Base-by-base conservation (phyloP, 495 filamentous ascomycete species). In the Aspergillus egyptiacus region DNA sequence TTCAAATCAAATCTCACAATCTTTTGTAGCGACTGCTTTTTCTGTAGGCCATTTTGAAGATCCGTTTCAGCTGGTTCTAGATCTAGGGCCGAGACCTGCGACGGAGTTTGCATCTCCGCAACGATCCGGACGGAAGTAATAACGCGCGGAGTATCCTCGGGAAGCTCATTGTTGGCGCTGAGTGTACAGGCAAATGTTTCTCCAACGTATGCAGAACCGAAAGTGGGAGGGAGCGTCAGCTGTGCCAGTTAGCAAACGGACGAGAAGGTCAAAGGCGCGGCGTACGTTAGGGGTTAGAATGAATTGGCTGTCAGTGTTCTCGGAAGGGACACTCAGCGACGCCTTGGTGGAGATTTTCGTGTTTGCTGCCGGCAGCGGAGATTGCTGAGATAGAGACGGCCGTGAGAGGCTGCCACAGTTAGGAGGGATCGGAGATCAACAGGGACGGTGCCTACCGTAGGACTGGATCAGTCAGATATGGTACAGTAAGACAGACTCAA, bases 71-170 rank as follows among this genome's bases (percentile, higher is more conserved):
- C 32, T 2, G 74, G 68, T 20, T 67, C 66, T 3, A 86, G 70
- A 9, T 84, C 79, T 13, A 87, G 68, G 13, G 76, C 56, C 8
- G 75, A 60, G 8, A 76, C 80, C 23, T 76, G 76, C 8, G 80
- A 81, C 2, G 93, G 91, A 0, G 91, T 91, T 66, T 96, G 91
- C 86, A 97, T 95, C 67, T 96, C 90, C 1, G 91, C 94, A 45
- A 82, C 80, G 42, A 97, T 87, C 22, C 80, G 78, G 30, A 96
- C 85, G 34, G 83, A 84, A 20, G 78, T 85, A 15, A 94, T 80
- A 5, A 69, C 70, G 37, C 80, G 78, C 14, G 65, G 71, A 7
- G 65, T 60, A 40, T 63, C 56, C 37, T 57, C 61, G 7, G 65
- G 50, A 2, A 88, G 71, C 57, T 96, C 91, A 64, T 96, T 93